Percentiles rank a stretch among this genome's conserved stretches.
phyloP scores from a whole-genome alignment of 768 basidiomycete genomes.

The Russula brevipes region DNA sequence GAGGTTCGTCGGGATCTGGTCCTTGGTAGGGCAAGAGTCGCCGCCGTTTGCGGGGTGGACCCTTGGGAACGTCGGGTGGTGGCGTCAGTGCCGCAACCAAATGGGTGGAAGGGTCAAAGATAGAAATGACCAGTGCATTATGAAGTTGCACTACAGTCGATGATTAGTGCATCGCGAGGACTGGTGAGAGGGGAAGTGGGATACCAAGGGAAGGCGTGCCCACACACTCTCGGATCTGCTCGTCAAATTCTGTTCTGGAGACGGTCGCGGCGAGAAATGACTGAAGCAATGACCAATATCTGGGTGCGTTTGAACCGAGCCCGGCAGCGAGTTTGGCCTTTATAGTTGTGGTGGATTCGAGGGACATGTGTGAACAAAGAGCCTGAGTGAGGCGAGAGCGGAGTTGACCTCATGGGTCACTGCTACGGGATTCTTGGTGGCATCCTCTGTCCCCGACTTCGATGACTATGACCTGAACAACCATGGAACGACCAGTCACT shows the following conservation, averaged over 20 bases:
- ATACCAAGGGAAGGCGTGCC: slow-evolving; percentile 52
- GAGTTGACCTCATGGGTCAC: neutral
- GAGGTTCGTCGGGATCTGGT: slow-evolving; percentile 47
- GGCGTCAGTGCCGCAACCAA: slow-evolving; percentile 63
- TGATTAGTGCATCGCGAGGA: slow-evolving; percentile 10
- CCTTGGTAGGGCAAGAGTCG: slow-evolving; percentile 68
- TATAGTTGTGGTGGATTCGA: slow-evolving; percentile 68
- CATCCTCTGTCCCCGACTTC: neutral
- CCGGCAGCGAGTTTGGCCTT: slow-evolving; percentile 60
- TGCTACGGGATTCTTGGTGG: slow-evolving; percentile 5
- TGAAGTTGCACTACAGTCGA: slow-evolving; percentile 60
- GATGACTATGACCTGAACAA: slow-evolving; percentile 22
- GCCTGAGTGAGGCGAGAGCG: neutral
- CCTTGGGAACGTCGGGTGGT: slow-evolving; percentile 57
- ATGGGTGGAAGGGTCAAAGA: slow-evolving; percentile 74
- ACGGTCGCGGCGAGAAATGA: slow-evolving; percentile 61
- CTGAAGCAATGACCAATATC: slow-evolving; percentile 61
- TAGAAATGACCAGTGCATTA: slow-evolving; percentile 76
- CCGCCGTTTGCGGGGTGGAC: slow-evolving; percentile 64
- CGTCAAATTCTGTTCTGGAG: slow-evolving; percentile 74
- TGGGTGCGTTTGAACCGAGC: slow-evolving; percentile 53
- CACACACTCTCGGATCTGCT: slow-evolving; percentile 55
- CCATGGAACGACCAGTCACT: slow-evolving; percentile 49
- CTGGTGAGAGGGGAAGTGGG: neutral
- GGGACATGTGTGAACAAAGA: slow-evolving; percentile 48